Conservation (phyloP, 805 yeast species). For the Zygoascus ofunaensis region DNA sequence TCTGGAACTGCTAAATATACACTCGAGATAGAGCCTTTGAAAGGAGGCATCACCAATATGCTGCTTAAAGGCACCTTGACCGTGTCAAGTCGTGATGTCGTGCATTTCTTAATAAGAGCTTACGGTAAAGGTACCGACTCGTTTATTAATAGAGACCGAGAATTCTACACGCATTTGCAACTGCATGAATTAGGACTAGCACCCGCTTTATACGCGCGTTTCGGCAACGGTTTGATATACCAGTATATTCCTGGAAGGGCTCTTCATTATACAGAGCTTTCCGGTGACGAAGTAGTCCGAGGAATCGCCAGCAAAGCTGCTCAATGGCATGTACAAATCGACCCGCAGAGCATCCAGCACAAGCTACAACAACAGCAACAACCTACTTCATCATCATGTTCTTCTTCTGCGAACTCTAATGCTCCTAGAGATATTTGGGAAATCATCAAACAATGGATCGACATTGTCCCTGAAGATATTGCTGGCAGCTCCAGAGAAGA, state of each 20-base stretch:
- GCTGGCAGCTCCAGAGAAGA: constrained; percentile 32
- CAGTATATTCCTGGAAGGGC: constrained; percentile 62
- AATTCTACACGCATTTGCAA: constrained; percentile 59
- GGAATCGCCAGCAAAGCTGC: constrained; percentile 59
- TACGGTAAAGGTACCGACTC: constrained; percentile 67
- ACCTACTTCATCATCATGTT: constrained; percentile 26
- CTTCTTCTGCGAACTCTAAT: constrained; percentile 12
- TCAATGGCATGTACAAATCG: constrained; percentile 53
- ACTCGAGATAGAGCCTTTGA: constrained; percentile 21
- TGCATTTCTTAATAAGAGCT: constrained; percentile 44
- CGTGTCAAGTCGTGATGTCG: not conserved
- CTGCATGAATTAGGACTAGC: constrained; percentile 54
- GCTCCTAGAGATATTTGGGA: constrained; percentile 43
- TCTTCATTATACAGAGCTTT: constrained; percentile 45
- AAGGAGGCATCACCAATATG: constrained; percentile 33
- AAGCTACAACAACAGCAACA: constrained; percentile 12
- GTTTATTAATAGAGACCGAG: constrained; percentile 66
- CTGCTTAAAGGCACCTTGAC: constrained; percentile 20
- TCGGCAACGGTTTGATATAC: constrained; percentile 64
- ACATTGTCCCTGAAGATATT: constrained; percentile 44
- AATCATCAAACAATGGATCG: constrained; percentile 53
- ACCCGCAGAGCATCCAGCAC: constrained; percentile 36
- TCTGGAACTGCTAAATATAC: constrained; percentile 2
- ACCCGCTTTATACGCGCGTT: constrained; percentile 57
- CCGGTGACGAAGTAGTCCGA: constrained; percentile 39